Base-by-base conservation (phyloP, 2,329 filamentous ascomycete species). In the Fusarium penzigii region DNA sequence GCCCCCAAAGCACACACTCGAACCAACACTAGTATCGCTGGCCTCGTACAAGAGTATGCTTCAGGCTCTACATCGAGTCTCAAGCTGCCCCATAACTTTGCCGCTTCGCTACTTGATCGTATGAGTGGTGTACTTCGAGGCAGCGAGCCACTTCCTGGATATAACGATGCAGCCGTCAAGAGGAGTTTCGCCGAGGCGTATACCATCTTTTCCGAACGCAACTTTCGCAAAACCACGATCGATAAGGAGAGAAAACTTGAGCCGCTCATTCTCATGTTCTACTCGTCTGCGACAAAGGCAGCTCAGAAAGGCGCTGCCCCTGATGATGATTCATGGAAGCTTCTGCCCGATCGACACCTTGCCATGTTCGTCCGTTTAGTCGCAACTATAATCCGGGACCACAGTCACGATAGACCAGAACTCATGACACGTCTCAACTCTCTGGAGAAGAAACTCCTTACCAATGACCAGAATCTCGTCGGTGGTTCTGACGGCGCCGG, bases 201-300 rank as follows among this genome's bases (percentile, higher is more conserved):
- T 69, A 97, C 93, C 53, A 89, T 91, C 51, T 89, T 99, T 70
- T 97, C 93, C 63, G 90, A 95, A 57, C 86, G 87, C 56, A 86
- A 84, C 42, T 97, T 97, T 67, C 87, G 90, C 61, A 95, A 92
- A 75, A 88, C 86, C 53, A 36, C 32, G 10, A 91, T 97, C 78
- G 92, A 97, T 68, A 96, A 96, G 74, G 93, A 97, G 71, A 84
- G 93, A 57, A 87, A 93, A 66, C 87, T 96, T 17, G 94, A 99
- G 72, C 92, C 96, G 58, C 76, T 97, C 46, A 85, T 99, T 46
- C 80, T 99, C 62, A 97, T 97, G 58, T 97, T 99, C 78, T 97
- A 95, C 74, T 95, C 92, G 2, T 89, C 90, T 57, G 92, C 94
- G 7, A 96, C 91, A 42, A 95, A 96, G 70, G 92, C 74, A 32